phyloP scores from a whole-genome alignment of 2,329 filamentous ascomycete genomes.

The Clonostachys solani region DNA sequence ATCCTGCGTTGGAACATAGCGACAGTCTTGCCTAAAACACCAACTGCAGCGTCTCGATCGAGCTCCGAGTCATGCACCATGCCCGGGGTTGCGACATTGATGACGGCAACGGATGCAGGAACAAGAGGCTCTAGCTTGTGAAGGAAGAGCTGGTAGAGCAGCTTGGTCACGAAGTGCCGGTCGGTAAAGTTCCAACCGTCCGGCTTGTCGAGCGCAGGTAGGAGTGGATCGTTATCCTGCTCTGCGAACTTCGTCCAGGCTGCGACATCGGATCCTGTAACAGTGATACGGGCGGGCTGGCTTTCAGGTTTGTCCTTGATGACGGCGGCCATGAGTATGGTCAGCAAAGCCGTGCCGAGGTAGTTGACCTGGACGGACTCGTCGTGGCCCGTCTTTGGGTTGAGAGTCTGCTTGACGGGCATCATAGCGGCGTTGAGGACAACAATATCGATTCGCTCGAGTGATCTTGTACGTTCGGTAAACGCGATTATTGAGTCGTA shows the following conservation, averaged over 20 bases:
- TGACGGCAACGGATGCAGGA: conserved; percentile 18
- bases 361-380: conserved; percentile 24
- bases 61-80: conserved; percentile 17
- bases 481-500: conserved; percentile 15
- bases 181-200: conserved; percentile 11
- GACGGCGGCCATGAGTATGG: conserved; percentile 16
- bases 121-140: conserved; percentile 30
- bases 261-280: conserved; percentile 19
- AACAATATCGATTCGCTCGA: conserved; percentile 14
- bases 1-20: not conserved
- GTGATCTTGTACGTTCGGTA: conserved; percentile 5
- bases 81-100: conserved; percentile 29
- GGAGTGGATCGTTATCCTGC: conserved; percentile 12
- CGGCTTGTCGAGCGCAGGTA: conserved; percentile 18
- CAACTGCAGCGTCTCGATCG: conserved; percentile 5
- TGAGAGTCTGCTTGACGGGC: conserved; percentile 8
- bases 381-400: conserved; percentile 18
- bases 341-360: conserved; percentile 18
- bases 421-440: conserved; percentile 27
- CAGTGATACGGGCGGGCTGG: conserved; percentile 12
- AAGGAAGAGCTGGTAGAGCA: conserved; percentile 25
- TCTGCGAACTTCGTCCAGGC: conserved; percentile 17
- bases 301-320: conserved; percentile 8
- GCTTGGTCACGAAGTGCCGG: conserved; percentile 20
- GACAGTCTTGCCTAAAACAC: not conserved